Evolutionary conservation across 169 alveolate species (phyloP).

Genomic region (Plasmodium adleri): DNA sequence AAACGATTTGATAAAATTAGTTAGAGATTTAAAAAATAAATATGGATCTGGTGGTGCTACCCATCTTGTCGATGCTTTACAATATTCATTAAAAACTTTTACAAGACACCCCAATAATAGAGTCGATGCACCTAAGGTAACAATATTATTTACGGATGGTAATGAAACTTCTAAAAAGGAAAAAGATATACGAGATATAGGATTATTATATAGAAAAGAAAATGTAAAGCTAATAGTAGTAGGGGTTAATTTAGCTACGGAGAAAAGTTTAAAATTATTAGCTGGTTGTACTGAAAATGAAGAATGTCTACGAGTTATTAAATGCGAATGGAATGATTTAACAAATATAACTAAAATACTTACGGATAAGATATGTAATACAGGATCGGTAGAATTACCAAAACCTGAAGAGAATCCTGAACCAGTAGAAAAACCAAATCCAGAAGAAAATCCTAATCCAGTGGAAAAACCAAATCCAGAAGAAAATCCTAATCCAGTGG

Average conservation of each 20-base stretch:
- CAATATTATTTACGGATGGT: conserved; percentile 61
- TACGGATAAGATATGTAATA: conserved; percentile 65
- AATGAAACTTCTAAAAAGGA: conserved; percentile 28
- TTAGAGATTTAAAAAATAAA: conserved; percentile 24
- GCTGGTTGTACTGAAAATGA: conserved; percentile 43
- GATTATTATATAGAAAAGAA: conserved; percentile 48
- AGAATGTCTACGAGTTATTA: conserved; percentile 41
- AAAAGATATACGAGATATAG: conserved; percentile 29
- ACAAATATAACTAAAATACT: conserved; percentile 38
- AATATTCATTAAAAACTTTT: conserved; percentile 28
- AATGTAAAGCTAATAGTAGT: conserved; percentile 40
- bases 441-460: background rate
- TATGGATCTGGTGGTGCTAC: conserved; percentile 42
- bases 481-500: conserved; percentile 7
- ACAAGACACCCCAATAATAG: conserved; percentile 66
- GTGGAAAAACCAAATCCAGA: background rate
- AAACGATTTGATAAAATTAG: conserved; percentile 33
- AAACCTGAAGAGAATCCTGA: conserved; percentile 10
- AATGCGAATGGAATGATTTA: conserved; percentile 39
- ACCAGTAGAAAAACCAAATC: background rate
- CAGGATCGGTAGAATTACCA: conserved; percentile 14
- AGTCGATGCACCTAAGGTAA: conserved; percentile 49
- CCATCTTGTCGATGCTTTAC: conserved; percentile 41
- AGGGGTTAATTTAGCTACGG: conserved; percentile 55
- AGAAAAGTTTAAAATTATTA: conserved; percentile 22